Evolutionary conservation across 768 basidiomycete species (phyloP), one percentile per base, ranked within the genome.

Genomic region (Lentinula raphanica): DNA sequence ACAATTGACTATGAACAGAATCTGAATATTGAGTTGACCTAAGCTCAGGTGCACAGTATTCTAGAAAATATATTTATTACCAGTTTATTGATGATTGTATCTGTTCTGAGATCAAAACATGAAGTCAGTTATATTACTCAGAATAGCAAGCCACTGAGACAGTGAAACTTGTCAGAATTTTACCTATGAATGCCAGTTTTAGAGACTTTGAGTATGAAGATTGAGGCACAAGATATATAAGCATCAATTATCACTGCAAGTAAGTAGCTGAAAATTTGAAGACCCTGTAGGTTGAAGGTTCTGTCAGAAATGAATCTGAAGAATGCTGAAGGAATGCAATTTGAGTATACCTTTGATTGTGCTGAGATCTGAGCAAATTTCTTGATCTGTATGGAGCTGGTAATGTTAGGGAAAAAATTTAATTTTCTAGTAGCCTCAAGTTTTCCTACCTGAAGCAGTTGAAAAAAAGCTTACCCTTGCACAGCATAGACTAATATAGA

Each of bases 161-260:
- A 35, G 13, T 35, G 2, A 35, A 35, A 35, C 32, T 13, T 35
- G 9, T 35, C 32, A 8, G 3, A 27, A 23, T 15, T 5, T 5
- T 59, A 75, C 79, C 71, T 72, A 23, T 69, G 70, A 66, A 80
- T 81, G n/a, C 80, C 79, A 42, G 80, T 79, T 45, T 79, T 72
- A 1, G 76, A 79, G 7, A 62, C 64, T 29, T 74, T 72, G 42
- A 82, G 71, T 53, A 82, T 68, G 13, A 59, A 60, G 58, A 73
- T 76, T 17, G 81, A 70, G 23, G 70, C 61, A 19, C 56, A 59
- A 0, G 81, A 77, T 40, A 82, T 81, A 32, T 79, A 61, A 23
- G 78, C 62, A 45, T 83, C 81, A 5, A 75, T 79, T 4, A 69
- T 74, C 0, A 79, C 76, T 3, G 78, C 72, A 2, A 76, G 65